phyloP scores from a whole-genome alignment of 2,329 filamentous ascomycete species.

The Clonostachys chloroleuca region DNA sequence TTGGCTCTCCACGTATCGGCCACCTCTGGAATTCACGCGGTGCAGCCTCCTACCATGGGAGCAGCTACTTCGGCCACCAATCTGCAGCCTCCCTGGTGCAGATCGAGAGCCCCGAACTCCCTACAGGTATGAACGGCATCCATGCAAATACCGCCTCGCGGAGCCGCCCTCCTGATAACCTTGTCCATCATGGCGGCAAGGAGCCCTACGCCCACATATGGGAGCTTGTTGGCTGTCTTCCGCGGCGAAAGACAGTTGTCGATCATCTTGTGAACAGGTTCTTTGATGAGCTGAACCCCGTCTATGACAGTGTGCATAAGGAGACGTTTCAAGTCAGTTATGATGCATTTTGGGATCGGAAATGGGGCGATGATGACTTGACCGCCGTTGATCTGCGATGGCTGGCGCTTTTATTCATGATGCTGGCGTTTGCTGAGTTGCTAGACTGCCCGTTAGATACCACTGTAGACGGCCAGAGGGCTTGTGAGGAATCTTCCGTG shows the following conservation, averaged over 20 bases:
- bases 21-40: conserved; percentile 20
- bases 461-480: conserved; percentile 24
- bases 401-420: conserved; percentile 33
- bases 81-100: conserved; percentile 22
- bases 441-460: conserved; percentile 22
- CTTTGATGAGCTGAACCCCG: conserved; percentile 25
- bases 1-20: conserved; percentile 7
- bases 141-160: neutral
- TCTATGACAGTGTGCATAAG: conserved; percentile 26
- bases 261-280: conserved; percentile 26
- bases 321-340: conserved; percentile 25
- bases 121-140: conserved; percentile 8
- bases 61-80: conserved; percentile 23
- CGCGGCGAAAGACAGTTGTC: conserved; percentile 26
- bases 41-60: conserved; percentile 20
- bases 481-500: conserved; percentile 28
- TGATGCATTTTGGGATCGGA: conserved; percentile 28
- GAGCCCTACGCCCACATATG: conserved; percentile 26
- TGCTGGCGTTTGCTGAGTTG: conserved; percentile 29
- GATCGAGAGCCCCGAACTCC: conserved; percentile 15
- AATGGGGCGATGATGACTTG: conserved; percentile 31
- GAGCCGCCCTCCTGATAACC: neutral
- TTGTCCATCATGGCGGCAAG: conserved; percentile 7
- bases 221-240: conserved; percentile 30
- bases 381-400: conserved; percentile 31